Evolutionary conservation across 495 filamentous ascomycete genomes (phyloP), one percentile per base, ranked within the genome.

Genomic region (Penicillium alfredii): DNA sequence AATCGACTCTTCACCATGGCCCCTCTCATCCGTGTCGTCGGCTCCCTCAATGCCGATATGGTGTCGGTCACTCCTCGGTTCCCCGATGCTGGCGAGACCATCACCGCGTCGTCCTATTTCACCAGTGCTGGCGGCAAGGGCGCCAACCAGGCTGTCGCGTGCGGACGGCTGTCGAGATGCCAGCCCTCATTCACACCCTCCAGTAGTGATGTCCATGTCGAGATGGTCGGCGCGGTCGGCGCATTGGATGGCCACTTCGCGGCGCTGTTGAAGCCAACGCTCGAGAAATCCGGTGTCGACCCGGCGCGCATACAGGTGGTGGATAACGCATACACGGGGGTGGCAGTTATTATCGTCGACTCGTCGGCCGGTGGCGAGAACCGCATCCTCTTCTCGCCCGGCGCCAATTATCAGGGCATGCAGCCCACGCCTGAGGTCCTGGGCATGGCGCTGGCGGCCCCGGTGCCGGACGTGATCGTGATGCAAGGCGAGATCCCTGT

Each of bases 21-120:
- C 9, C 66, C 73, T 17, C 65, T 62, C 37, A 79, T 97, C 55
- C 79, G 81, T 20, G 74, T 95, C 30, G 78, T 98, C 40, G 92
- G 92, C 47, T 95, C 89, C 29, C 80, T 98, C 33, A 97, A 97
- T 63, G 84, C 78, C 46, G 92, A 98, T 66, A 80, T 96, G 41
- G 81, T 93, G 27, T 87, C 86, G 24, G 76, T 82, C 40, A 94
- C 90, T 19, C 72, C 86, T 0, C 87, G 92, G 24, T 72, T 94
- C 40, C 92, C 92, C 2, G 58, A 66, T 0, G 73, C 82, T 3
- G 92, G 92, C 40, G 92, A 98, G 53, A 98, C 92, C 3, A 73
- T 98, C 24, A 89, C 82, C 2, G 71, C 86, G n/a, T 71, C 66
- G 35, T 76, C 77, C 4, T 93, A 92, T 69, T 69, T 74, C 54